These are phyloP conservation scores for Aristolochia californica DNA, from an alignment of 164 flowering plant genomes.

Conservation along the genomic window DNA sequence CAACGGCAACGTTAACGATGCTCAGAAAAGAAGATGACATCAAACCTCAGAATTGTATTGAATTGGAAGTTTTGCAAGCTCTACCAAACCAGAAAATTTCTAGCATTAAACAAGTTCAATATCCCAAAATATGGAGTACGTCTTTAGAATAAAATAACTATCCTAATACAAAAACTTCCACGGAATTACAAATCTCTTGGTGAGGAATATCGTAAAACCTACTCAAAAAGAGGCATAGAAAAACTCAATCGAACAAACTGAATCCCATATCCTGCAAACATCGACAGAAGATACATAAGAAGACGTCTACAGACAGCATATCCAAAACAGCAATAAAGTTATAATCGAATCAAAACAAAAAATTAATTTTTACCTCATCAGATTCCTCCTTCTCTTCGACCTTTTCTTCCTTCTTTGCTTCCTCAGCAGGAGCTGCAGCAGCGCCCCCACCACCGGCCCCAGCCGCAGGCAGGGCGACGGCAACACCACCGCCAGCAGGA, in stretches of 20 bases:
- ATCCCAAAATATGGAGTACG: too few species aligned
- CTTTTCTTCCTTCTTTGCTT: conserved; percentile 38
- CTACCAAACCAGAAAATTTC: not conserved
- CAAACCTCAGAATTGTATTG: too few species aligned
- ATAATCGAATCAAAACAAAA: not conserved
- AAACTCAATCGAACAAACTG: conserved; percentile 38
- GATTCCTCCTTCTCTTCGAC: conserved; percentile 39
- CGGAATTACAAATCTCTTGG: not conserved
- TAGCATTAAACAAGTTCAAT: too few species aligned
- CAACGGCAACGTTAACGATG: too few species aligned
- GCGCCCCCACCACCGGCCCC: conserved; percentile 20
- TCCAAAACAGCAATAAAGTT: not conserved
- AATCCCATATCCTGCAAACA: conserved; percentile 43
- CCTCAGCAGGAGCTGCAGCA: conserved; percentile 27
- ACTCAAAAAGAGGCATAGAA: not conserved
- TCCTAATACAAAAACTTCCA: too few species aligned
- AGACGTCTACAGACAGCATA: not conserved
- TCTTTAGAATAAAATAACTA: too few species aligned
- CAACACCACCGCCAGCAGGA: conserved; percentile 31
- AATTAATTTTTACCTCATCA: conserved; percentile 22
- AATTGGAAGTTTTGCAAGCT: not conserved
- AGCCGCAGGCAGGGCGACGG: conserved; percentile 15
- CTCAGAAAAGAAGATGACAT: too few species aligned
- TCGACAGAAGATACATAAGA: not conserved
- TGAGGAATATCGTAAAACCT: not conserved